Evolutionary conservation across 2,329 filamentous ascomycete species (phyloP), one percentile per base, ranked within the genome.

Genomic region (Amesomyces nigricolor): DNA sequence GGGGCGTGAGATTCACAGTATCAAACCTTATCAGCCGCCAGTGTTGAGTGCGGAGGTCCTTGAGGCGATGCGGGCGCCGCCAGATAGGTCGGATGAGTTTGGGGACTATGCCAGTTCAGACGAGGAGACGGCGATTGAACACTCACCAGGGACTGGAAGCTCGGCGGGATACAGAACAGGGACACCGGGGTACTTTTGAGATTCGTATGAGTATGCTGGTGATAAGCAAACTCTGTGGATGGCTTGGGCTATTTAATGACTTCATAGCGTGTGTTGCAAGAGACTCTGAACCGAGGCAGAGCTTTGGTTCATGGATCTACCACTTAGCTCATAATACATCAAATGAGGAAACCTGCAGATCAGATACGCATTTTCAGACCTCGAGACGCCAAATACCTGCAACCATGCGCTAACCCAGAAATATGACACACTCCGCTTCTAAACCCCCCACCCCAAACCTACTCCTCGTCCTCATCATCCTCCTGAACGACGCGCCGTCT

Each of bases 1-100:
- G 1, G 92, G 92, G 1, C 82, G 92, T 60, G 91, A 96, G 65
- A 90, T 96, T 51, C 87, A 95, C 61, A 79, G 76, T 0, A 74
- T 89, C 37, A 86, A 85, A 64, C 76, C 82, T 0, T 96, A 85
- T 63, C 75, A 79, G 6, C 80, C 83, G 0, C 87, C 87, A 0
- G 68, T 72, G 1, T 72, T 96, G 10, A 87, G 87, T 43, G 75
- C 78, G 10, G 79, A 85, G 29, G 74, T 80, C 0, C 72, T 97
- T 10, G 81, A 85, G 49, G 72, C 73, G 2, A 83, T 85, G 80
- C 75, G 80, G 26, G 75, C 76, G 19, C 78, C 76, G 4, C 78
- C 78, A 2, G 77, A 80, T 55, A 67, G 70, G 16, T 63, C 63
- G 6, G 77, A 78, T 54, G 72, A 74, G 49, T 72, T 69, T 40